Evolutionary conservation across 179 eudicot genomes (phyloP).

Genomic region (Pouteria campechiana): DNA sequence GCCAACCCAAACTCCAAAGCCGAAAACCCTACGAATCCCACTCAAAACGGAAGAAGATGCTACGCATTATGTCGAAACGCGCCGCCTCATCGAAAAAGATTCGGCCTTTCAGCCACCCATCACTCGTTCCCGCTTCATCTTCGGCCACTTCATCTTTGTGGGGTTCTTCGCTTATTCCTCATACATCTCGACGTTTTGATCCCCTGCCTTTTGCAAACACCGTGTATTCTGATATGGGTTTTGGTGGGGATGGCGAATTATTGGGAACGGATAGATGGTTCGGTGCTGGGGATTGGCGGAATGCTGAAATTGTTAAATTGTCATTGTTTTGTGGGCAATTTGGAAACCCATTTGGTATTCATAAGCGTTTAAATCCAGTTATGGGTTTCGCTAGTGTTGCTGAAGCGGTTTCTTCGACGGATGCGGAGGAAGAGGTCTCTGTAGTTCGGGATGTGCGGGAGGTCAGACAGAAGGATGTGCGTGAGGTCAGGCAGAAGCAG

Average conservation of each 20-base stretch:
- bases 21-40: too few species aligned
- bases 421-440: slow-evolving; percentile 40
- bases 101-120: too few species aligned
- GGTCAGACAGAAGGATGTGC: slow-evolving; percentile 11
- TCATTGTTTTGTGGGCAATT: too few species aligned
- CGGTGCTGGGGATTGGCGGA: slow-evolving; percentile 13
- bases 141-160: too few species aligned
- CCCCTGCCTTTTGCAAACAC: slow-evolving; percentile 12
- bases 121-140: too few species aligned
- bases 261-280: slow-evolving; percentile 20
- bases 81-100: too few species aligned
- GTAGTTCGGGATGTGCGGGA: slow-evolving; percentile 49
- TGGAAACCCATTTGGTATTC: slow-evolving; percentile 12
- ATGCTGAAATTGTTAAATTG: too few species aligned
- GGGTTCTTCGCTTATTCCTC: too few species aligned
- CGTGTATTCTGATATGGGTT: slow-evolving; percentile 29
- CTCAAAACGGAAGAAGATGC: too few species aligned
- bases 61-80: too few species aligned
- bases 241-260: slow-evolving; percentile 18
- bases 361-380: slow-evolving; percentile 29
- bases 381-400: slow-evolving; percentile 63
- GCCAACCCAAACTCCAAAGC: too few species aligned
- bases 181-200: slow-evolving; percentile 12
- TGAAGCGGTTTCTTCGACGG: slow-evolving; percentile 38
- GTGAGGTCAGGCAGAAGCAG: slow-evolving; percentile 4